These are phyloP conservation scores for Phialemoniopsis sp. DNA, from an alignment of 2,329 filamentous ascomycete species.

Conservation along the genomic window DNA sequence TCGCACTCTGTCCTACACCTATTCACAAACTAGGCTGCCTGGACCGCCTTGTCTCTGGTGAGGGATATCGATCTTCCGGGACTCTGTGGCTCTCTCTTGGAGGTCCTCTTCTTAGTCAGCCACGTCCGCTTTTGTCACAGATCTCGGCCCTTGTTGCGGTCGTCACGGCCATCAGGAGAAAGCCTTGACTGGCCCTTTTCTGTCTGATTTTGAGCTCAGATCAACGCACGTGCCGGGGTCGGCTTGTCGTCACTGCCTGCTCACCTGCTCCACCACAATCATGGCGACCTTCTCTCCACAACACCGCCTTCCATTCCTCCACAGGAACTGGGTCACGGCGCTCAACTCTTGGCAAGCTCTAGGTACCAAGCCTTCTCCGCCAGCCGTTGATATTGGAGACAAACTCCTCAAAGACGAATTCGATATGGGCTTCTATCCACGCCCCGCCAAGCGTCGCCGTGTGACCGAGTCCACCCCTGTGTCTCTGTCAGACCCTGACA, in stretches of 20 bases:
- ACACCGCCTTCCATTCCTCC: constrained; percentile 49
- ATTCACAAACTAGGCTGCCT: no score
- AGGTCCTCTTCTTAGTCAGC: no score
- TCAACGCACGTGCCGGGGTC: neutral
- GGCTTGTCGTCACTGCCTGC: constrained; percentile 2
- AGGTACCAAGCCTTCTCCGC: constrained; percentile 38
- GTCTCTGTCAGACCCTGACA: no score
- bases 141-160: no score
- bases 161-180: no score
- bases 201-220: no score
- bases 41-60: no score
- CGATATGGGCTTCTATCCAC: constrained; percentile 18
- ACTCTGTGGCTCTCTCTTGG: no score
- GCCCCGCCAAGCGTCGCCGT: constrained; percentile 47
- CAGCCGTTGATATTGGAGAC: constrained; percentile 16
- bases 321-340: constrained; percentile 48
- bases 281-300: constrained; percentile 45
- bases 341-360: constrained; percentile 40
- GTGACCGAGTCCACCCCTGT: constrained; percentile 13
- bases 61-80: no score
- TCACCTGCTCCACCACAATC: constrained; percentile 19
- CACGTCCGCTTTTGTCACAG: no score
- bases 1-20: no score
- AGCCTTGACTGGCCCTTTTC: no score
- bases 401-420: neutral